Conservation (phyloP, 2,329 filamentous ascomycete genomes). For the Xylariaceae sp. region DNA sequence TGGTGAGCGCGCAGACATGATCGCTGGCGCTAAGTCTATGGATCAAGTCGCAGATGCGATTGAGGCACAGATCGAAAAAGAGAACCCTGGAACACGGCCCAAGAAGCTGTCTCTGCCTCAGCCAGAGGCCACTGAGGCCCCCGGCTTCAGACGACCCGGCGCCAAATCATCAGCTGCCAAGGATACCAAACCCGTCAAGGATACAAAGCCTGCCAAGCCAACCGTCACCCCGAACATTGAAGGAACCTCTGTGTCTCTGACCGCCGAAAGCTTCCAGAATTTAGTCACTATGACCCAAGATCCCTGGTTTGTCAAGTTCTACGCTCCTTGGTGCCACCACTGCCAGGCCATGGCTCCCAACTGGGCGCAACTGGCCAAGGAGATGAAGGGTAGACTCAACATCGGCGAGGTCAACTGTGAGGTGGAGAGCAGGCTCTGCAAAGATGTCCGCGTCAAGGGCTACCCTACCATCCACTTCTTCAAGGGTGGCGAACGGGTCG, state of each 20-base stretch:
- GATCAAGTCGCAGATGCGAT: conserved; percentile 63
- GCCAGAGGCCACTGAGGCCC: conserved; percentile 30
- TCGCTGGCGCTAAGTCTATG: conserved; percentile 66
- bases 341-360: conserved; percentile 89
- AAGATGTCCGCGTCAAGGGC: conserved; percentile 73
- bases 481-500: conserved; percentile 83
- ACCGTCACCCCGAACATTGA: conserved; percentile 65
- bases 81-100: conserved; percentile 77
- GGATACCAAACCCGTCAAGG: conserved; percentile 18
- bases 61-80: conserved; percentile 71
- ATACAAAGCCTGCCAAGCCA: conserved; percentile 46
- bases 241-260: conserved; percentile 71
- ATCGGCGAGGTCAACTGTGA: conserved; percentile 97
- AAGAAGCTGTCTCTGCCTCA: conserved; percentile 61
- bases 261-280: conserved; percentile 79
- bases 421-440: conserved; percentile 79
- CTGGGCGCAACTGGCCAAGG: conserved; percentile 85
- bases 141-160: conserved; percentile 16
- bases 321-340: conserved; percentile 94
- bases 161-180: conserved; percentile 19
- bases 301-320: conserved; percentile 98
- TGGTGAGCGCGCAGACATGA: conserved; percentile 61
- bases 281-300: conserved; percentile 83
- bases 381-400: conserved; percentile 86
- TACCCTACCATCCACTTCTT: conserved; percentile 94